Evolutionary conservation across 257 asterid genomes (phyloP).

Genomic region (Thymus quinquecostatus): DNA sequence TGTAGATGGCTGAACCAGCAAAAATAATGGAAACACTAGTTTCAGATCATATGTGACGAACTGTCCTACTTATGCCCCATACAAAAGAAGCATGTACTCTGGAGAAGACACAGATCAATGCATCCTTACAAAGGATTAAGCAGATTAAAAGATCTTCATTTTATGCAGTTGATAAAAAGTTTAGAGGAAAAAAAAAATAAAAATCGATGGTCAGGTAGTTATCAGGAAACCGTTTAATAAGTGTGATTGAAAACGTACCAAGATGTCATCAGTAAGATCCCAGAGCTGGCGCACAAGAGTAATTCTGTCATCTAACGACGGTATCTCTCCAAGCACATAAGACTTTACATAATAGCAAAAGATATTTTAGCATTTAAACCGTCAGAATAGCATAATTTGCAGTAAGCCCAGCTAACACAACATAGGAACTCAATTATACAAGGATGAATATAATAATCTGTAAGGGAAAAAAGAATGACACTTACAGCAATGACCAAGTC

Average conservation of each 20-base stretch:
- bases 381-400: conserved; percentile 15
- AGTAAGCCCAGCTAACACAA: conserved; percentile 10
- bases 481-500: conserved; percentile 92
- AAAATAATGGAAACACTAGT: neutral
- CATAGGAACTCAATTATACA: conserved; percentile 11
- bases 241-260: conserved; percentile 54
- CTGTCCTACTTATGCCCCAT: neutral
- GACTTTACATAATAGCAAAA: conserved; percentile 59
- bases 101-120: conserved; percentile 6
- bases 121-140: conserved; percentile 19
- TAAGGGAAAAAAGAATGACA: conserved; percentile 25
- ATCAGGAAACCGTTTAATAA: conserved; percentile 15
- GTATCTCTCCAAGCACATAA: conserved; percentile 95
- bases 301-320: conserved; percentile 87
- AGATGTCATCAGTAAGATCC: conserved; percentile 83
- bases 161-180: conserved; percentile 13
- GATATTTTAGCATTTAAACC: conserved; percentile 27
- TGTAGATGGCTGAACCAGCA: neutral
- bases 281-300: conserved; percentile 92
- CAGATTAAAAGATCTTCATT: neutral
- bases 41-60: neutral
- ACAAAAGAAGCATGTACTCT: neutral
- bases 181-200: conserved; percentile 14
- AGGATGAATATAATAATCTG: neutral
- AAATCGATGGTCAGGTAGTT: conserved; percentile 8